Evolutionary conservation across 1,284 basidiomycete genomes (phyloP).

Genomic region (Rhodotorula mucilaginosa): DNA sequence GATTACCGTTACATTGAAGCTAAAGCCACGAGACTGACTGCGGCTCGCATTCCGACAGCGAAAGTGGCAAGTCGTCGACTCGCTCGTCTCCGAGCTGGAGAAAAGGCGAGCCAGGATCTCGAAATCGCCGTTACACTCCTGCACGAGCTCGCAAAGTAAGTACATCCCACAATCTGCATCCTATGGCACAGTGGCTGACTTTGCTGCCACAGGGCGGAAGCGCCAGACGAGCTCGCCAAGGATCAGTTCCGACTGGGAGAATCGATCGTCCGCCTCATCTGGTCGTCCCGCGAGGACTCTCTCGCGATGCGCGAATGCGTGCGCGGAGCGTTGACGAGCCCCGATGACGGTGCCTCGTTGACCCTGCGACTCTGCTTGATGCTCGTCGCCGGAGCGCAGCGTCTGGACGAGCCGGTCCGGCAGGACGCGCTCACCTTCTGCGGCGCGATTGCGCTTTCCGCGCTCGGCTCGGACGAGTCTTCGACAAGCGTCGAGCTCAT

Average conservation of each 20-base stretch:
- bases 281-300: background rate
- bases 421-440: background rate
- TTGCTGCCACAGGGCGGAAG: too few relatives aligned
- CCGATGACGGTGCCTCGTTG: background rate
- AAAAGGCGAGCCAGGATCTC: background rate
- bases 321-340: background rate
- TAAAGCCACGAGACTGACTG: background rate
- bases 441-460: background rate
- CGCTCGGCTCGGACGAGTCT: background rate
- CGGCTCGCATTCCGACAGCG: background rate
- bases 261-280: background rate
- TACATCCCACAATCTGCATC: background rate
- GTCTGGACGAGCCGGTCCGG: background rate
- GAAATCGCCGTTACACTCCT: background rate
- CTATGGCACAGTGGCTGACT: too few relatives aligned
- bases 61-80: background rate
- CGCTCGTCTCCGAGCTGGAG: too few relatives aligned
- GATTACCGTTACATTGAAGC: too few relatives aligned
- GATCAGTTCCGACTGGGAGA: background rate
- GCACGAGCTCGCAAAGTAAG: background rate
- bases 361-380: slow-evolving; percentile 14
- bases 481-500: slow-evolving; percentile 5
- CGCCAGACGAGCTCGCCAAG: too few relatives aligned
- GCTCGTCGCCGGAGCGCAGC: slow-evolving; percentile 3
- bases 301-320: background rate